These are phyloP conservation scores for Pecoramyces ruminantium DNA, from an alignment of 192 early-diverging fungal species.

Conservation along the genomic window DNA sequence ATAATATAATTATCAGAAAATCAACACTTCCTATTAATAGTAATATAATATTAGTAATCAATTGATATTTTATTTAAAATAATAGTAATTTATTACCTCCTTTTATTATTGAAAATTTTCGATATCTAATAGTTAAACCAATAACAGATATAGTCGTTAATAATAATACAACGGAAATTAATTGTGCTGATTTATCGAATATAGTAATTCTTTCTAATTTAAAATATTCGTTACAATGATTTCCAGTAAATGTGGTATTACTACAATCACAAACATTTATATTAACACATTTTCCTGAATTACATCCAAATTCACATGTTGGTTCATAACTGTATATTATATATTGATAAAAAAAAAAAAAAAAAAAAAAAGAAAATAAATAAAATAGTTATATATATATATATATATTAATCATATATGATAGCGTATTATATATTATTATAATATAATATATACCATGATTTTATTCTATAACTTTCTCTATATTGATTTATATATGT, in stretches of 20 bases:
- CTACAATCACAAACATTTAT: neutral
- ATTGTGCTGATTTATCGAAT: neutral
- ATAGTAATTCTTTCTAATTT: neutral
- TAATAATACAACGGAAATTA: neutral
- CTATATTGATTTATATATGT: neutral
- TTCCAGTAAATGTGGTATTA: neutral
- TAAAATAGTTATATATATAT: no score
- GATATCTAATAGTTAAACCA: neutral
- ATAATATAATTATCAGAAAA: neutral
- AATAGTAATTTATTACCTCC: neutral
- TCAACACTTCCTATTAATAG: neutral
- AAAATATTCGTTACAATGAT: neutral
- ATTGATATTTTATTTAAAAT: no score
- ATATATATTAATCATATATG: no score
- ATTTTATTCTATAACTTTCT: neutral
- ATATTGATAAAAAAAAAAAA: no score
- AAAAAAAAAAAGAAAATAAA: no score
- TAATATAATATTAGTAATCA: no score
- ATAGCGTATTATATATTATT: no score
- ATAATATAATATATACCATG: neutral
- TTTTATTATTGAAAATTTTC: neutral
- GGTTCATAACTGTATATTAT: neutral
- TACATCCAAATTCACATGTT: neutral
- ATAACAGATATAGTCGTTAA: neutral
- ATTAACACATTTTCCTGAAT: neutral